Conservation (phyloP, 371 early-diverging fungal genomes). For the Mucor lusitanicus region DNA sequence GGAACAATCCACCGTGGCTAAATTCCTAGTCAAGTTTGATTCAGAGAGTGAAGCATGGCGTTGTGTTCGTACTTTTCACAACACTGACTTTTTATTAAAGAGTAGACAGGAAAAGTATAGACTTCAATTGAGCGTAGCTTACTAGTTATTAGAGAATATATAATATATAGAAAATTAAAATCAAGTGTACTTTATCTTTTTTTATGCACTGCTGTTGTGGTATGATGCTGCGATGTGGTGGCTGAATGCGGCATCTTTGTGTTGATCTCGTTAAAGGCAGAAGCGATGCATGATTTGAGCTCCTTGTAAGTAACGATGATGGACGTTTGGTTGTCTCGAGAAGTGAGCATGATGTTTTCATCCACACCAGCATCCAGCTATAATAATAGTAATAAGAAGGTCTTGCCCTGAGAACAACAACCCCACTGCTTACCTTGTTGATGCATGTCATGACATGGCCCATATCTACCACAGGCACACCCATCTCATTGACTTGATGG, state of each 20-base stretch:
- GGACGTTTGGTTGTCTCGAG: constrained; percentile 93
- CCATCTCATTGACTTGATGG: constrained; percentile 91
- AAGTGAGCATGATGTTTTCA: constrained; percentile 90
- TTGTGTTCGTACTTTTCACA: constrained; percentile 51
- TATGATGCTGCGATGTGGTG: not conserved
- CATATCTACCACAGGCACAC: constrained; percentile 86
- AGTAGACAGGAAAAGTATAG: constrained; percentile 19
- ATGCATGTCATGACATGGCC: constrained; percentile 92
- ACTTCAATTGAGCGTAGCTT: constrained; percentile 36
- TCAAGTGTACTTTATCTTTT: not conserved
- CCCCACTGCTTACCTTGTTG: constrained; percentile 75
- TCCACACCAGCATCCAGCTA: constrained; percentile 92
- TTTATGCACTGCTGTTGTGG: not conserved
- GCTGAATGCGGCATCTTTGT: constrained; percentile 3
- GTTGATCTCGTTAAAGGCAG: constrained; percentile 75
- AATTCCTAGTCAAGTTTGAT: constrained; percentile 50
- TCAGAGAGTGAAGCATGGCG: constrained; percentile 56
- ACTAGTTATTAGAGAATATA: too few relatives aligned
- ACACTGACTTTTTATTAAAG: constrained; percentile 29
- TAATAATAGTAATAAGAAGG: too few relatives aligned
- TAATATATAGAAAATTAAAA: not conserved
- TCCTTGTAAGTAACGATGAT: constrained; percentile 91
- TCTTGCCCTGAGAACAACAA: too few relatives aligned
- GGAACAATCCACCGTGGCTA: constrained; percentile 31
- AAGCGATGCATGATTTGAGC: constrained; percentile 84